phyloP scores from a whole-genome alignment of 2,329 filamentous ascomycete species.

The Fusarium sp. region DNA sequence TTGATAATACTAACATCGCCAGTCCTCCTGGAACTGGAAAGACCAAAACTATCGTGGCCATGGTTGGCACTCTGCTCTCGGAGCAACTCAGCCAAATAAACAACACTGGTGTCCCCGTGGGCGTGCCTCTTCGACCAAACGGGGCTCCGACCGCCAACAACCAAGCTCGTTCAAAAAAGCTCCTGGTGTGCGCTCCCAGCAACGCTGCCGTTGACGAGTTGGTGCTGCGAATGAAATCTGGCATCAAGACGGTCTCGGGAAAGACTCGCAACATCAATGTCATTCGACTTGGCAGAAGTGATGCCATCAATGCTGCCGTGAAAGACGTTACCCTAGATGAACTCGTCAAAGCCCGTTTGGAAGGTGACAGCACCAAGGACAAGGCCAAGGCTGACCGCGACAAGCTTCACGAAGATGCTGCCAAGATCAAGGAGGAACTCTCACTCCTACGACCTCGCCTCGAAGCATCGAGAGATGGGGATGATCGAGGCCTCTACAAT shows the following conservation, averaged over 20 bases:
- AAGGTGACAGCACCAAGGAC: constrained; percentile 67
- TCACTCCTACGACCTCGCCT: constrained; percentile 76
- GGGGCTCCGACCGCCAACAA: constrained; percentile 32
- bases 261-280: constrained; percentile 82
- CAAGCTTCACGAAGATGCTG: constrained; percentile 71
- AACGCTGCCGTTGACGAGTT: constrained; percentile 98
- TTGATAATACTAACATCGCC: constrained; percentile 44
- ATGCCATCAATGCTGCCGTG: constrained; percentile 91
- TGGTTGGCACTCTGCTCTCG: constrained; percentile 82
- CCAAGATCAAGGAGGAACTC: constrained; percentile 80
- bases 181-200: constrained; percentile 96
- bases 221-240: constrained; percentile 89
- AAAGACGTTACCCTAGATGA: constrained; percentile 94
- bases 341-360: constrained; percentile 80
- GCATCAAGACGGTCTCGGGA: constrained; percentile 82
- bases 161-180: constrained; percentile 72
- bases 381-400: constrained; percentile 67
- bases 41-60: constrained; percentile 97
- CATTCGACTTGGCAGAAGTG: constrained; percentile 87
- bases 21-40: constrained; percentile 96
- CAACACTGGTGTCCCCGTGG: constrained; percentile 47
- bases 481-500: constrained; percentile 59
- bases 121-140: constrained; percentile 44
- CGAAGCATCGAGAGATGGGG: constrained; percentile 70
- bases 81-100: constrained; percentile 50